These are phyloP conservation scores for Paragyromitra xinjiangensis DNA, from an alignment of 495 filamentous ascomycete species.

Conservation along the genomic window DNA sequence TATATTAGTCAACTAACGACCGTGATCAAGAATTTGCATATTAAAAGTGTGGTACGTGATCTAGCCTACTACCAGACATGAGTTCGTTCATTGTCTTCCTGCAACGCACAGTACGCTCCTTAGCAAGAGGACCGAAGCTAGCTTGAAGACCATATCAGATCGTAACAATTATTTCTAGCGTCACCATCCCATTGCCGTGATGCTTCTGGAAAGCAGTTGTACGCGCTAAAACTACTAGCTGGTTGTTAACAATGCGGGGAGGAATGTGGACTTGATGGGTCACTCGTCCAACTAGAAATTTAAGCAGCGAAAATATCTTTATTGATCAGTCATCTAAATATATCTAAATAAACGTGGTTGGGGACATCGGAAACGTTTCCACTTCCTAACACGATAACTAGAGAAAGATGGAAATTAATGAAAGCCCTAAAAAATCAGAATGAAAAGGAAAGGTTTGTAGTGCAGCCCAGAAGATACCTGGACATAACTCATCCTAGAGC, in stretches of 20 bases:
- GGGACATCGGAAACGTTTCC: neutral
- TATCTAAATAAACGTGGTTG: neutral
- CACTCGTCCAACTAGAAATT: neutral
- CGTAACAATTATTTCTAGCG: neutral
- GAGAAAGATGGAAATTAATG: neutral
- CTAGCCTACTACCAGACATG: neutral
- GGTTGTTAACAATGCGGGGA: neutral
- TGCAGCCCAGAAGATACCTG: constrained; percentile 20
- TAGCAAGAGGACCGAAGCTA: neutral
- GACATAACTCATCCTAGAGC: constrained; percentile 13
- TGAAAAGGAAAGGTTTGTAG: neutral
- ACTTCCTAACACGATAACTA: neutral
- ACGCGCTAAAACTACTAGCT: too few relatives aligned
- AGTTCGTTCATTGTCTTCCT: neutral
- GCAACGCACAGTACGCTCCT: neutral
- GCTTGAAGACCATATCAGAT: neutral
- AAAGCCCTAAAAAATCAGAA: neutral
- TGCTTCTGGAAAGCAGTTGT: neutral
- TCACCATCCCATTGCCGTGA: too few relatives aligned
- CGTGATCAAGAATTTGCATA: neutral
- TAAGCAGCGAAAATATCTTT: neutral
- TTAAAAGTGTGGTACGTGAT: neutral
- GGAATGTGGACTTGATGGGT: neutral
- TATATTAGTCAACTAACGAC: neutral
- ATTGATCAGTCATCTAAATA: neutral